Percentiles rank a stretch among this genome's conserved stretches.
phyloP scores from a whole-genome alignment of 177 flowering plant species.

The Vitis hybrid region DNA sequence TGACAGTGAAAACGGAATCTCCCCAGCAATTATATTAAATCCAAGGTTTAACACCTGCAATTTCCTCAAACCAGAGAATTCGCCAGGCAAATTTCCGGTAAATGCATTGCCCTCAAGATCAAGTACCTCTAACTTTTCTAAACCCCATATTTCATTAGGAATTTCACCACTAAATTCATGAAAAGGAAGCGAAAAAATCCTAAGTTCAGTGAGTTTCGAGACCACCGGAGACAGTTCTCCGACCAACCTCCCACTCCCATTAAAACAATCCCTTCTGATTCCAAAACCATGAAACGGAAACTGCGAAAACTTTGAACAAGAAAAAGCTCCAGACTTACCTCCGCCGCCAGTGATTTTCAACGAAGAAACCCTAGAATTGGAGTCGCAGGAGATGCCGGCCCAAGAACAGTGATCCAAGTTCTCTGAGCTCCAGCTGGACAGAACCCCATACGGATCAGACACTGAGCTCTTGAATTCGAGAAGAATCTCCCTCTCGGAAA shows the following conservation, averaged over 20 bases:
- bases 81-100: constrained; percentile 44
- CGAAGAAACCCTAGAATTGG: constrained; percentile 42
- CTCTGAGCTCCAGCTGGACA: constrained; percentile 47
- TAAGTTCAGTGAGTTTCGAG: constrained; percentile 48
- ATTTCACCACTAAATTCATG: constrained; percentile 59
- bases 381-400: constrained; percentile 63
- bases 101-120: constrained; percentile 72
- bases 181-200: constrained; percentile 67
- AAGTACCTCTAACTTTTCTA: constrained; percentile 54
- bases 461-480: constrained; percentile 55
- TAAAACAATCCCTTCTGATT: constrained; percentile 27
- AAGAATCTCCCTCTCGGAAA: constrained; percentile 41
- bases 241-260: constrained; percentile 23
- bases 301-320: constrained; percentile 27
- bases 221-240: constrained; percentile 52
- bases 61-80: constrained; percentile 40
- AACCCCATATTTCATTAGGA: constrained; percentile 55
- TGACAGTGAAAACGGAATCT: constrained; percentile 43
- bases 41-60: constrained; percentile 61
- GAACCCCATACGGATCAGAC: constrained; percentile 55
- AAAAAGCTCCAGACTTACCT: constrained; percentile 29
- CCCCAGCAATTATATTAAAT: constrained; percentile 50
- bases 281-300: constrained; percentile 41
- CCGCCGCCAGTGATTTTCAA: constrained; percentile 36
- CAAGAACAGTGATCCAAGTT: constrained; percentile 50